phyloP scores from a whole-genome alignment of 192 early-diverging fungal genomes.

The Coemansia sp. region DNA sequence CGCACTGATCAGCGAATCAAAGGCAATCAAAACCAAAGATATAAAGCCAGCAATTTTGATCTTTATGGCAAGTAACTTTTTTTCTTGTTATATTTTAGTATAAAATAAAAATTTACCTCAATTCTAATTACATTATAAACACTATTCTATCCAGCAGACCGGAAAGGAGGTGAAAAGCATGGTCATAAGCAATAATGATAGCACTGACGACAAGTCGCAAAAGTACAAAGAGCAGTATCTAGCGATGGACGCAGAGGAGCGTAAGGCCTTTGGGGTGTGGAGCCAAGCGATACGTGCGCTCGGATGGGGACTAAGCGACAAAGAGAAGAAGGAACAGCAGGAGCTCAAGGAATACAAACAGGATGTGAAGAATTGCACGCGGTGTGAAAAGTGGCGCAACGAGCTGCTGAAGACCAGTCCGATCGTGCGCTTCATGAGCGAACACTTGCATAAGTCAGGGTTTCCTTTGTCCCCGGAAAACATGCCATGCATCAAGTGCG shows the following conservation, averaged over 20 bases:
- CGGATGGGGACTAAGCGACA: constrained; percentile 59
- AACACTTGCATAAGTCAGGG: constrained; percentile 70
- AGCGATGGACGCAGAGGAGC: constrained; percentile 55
- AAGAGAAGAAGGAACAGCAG: constrained; percentile 45
- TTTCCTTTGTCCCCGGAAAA: constrained; percentile 58
- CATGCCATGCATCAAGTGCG: constrained; percentile 82
- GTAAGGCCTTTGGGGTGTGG: constrained; percentile 22
- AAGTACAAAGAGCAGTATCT: constrained; percentile 25
- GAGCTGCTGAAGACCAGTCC: constrained; percentile 71
- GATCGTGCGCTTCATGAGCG: constrained; percentile 86
- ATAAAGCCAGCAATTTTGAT: too few relatives aligned
- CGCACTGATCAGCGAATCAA: too few relatives aligned
- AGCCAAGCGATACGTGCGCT: neutral
- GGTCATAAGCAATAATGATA: neutral
- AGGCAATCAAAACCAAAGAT: too few relatives aligned
- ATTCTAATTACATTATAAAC: neutral
- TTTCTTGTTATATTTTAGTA: neutral
- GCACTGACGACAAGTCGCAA: constrained; percentile 16
- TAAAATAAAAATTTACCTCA: neutral
- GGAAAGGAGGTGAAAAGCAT: neutral
- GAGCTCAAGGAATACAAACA: constrained; percentile 48
- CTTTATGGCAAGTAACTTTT: neutral
- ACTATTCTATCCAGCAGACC: neutral
- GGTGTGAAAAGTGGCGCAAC: constrained; percentile 78
- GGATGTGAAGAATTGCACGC: constrained; percentile 57